Evolutionary conservation across 2,329 filamentous ascomycete genomes (phyloP).

Genomic region (Trichoderma pleuroti): DNA sequence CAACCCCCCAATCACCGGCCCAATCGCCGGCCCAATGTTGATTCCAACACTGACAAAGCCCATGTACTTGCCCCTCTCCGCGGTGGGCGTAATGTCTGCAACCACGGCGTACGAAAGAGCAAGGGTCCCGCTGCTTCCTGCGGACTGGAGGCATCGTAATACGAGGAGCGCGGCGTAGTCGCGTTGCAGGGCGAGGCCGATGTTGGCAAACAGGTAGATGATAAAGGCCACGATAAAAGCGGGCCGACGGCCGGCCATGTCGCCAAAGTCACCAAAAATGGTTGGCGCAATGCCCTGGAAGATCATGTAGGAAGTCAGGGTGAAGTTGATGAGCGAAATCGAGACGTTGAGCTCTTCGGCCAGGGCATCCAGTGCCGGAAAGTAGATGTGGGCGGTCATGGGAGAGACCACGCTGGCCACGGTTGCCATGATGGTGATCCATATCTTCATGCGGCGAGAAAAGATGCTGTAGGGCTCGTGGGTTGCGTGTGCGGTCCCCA

Average conservation of each 20-base stretch:
- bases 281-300: constrained; percentile 60
- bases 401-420: constrained; percentile 54
- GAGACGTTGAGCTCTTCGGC: constrained; percentile 39
- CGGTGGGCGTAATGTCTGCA: constrained; percentile 65
- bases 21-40: constrained; percentile 52
- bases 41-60: constrained; percentile 59
- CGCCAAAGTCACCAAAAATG: constrained; percentile 59
- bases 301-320: constrained; percentile 60
- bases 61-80: constrained; percentile 71
- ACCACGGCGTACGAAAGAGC: constrained; percentile 69
- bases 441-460: constrained; percentile 42
- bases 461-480: constrained; percentile 30
- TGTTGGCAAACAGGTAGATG: constrained; percentile 57
- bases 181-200: constrained; percentile 56
- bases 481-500: background rate
- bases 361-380: constrained; percentile 41
- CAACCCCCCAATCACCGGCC: constrained; percentile 62
- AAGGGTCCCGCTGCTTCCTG: constrained; percentile 65
- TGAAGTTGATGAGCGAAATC: constrained; percentile 44
- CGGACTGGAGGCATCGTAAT: constrained; percentile 59
- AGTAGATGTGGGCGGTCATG: constrained; percentile 58
- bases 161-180: constrained; percentile 57
- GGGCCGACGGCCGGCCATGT: constrained; percentile 58
- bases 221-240: constrained; percentile 56
- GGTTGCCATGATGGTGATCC: constrained; percentile 52